A percentile compares a stretch with the other conserved stretches of the same genome.
These are phyloP conservation scores for Dentipellis sp. DNA, from an alignment of 768 basidiomycete species.

Conservation along the genomic window DNA sequence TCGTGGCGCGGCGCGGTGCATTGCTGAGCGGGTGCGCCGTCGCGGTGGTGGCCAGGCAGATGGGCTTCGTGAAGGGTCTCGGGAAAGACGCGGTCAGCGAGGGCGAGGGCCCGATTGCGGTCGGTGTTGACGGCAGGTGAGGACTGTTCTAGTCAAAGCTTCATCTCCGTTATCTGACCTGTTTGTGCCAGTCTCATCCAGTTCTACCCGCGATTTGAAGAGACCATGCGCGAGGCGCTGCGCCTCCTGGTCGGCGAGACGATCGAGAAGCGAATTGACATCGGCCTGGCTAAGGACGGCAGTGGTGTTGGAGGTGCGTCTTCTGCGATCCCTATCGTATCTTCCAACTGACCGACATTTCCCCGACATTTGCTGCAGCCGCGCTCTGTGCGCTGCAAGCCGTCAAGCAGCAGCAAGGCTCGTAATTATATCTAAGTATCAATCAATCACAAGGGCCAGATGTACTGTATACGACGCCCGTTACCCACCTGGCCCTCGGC, in stretches of 20 bases:
- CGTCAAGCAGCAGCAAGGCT: slow-evolving; percentile 36
- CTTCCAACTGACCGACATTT: slow-evolving; percentile 2
- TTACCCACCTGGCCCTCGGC: too few species aligned
- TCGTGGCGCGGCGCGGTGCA: slow-evolving; percentile 79
- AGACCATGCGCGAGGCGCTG: slow-evolving; percentile 64
- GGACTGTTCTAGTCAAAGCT: slow-evolving; percentile 10
- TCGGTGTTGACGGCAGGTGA: slow-evolving; percentile 93
- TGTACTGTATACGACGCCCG: neutral
- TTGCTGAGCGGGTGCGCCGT: slow-evolving; percentile 80
- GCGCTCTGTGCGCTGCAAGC: slow-evolving; percentile 84
- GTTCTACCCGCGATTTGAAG: slow-evolving; percentile 84
- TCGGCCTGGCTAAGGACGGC: slow-evolving; percentile 95
- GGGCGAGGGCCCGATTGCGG: slow-evolving; percentile 46
- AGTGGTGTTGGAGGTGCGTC: slow-evolving; percentile 93
- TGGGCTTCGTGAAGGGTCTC: slow-evolving; percentile 48
- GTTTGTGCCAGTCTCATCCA: slow-evolving; percentile 60
- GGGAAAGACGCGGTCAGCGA: slow-evolving; percentile 24
- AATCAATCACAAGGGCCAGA: neutral
- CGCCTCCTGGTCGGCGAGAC: slow-evolving; percentile 69
- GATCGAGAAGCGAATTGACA: slow-evolving; percentile 70
- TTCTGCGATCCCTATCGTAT: neutral
- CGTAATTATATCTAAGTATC: neutral
- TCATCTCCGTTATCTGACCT: neutral
- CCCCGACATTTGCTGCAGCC: slow-evolving; percentile 34
- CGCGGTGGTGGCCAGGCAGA: slow-evolving; percentile 80